Evolutionary conservation across 306 rosid species (phyloP).

Genomic region (Cucurbita maxima): DNA sequence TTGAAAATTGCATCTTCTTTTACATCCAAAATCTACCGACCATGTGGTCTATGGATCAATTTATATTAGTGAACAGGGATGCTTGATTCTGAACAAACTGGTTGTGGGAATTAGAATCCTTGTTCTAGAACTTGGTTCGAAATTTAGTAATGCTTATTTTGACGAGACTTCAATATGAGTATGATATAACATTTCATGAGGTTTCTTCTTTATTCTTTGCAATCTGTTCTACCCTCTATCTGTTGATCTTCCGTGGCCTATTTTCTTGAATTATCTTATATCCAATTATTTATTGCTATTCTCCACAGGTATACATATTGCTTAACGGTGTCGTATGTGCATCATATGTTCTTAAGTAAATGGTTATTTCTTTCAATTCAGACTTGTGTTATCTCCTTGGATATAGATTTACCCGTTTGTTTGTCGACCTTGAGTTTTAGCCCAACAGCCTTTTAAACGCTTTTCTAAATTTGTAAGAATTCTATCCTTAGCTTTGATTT

Average conservation of each 20-base stretch:
- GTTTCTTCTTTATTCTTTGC: background rate
- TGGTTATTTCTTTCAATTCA: background rate
- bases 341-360: background rate
- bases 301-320: background rate
- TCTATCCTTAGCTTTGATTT: conserved; percentile 3
- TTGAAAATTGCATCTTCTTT: background rate
- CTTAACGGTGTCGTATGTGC: background rate
- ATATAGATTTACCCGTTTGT: background rate
- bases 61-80: background rate
- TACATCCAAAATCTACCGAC: background rate
- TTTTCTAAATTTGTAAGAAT: background rate
- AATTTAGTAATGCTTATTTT: background rate
- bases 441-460: background rate
- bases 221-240: background rate
- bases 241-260: background rate
- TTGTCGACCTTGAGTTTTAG: background rate
- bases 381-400: background rate
- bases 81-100: background rate
- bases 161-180: background rate
- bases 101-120: background rate
- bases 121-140: background rate
- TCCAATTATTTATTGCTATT: too few relatives aligned
- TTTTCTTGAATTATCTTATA: background rate
- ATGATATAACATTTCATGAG: background rate
- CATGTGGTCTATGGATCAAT: background rate